phyloP scores from a whole-genome alignment of 75 land plant species.

The Selaginella tamariscina region DNA sequence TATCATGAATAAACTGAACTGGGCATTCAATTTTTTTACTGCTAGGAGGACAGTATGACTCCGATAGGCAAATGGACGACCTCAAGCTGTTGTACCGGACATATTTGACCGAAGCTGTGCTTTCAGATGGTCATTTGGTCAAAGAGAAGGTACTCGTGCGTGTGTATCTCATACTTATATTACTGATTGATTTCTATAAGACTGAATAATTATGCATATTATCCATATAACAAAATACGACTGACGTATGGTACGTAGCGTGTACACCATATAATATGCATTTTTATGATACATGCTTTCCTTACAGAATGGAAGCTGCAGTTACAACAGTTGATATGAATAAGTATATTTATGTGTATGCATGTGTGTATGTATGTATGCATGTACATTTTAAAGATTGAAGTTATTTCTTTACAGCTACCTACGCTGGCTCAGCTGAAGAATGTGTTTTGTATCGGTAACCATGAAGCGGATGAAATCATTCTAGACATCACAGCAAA shows the following conservation, averaged over 20 bases:
- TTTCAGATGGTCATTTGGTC: slow-evolving; percentile 53
- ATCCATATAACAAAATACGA: too few relatives aligned
- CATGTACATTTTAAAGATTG: neutral
- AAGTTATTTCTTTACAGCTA: slow-evolving; percentile 28
- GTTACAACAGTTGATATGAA: too few relatives aligned
- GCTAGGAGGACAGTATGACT: slow-evolving; percentile 76
- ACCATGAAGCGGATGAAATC: slow-evolving; percentile 63
- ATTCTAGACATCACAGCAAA: slow-evolving; percentile 63
- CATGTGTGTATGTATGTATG: too few relatives aligned
- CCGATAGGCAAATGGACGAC: slow-evolving; percentile 72
- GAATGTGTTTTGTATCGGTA: slow-evolving; percentile 82
- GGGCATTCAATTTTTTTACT: neutral
- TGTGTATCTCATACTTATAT: neutral
- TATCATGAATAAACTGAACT: neutral
- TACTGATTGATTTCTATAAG: too few relatives aligned
- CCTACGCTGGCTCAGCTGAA: slow-evolving; percentile 54
- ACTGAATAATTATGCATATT: too few relatives aligned
- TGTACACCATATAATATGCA: too few relatives aligned
- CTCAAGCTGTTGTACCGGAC: slow-evolving; percentile 72
- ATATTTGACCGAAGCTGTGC: slow-evolving; percentile 43
- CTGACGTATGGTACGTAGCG: too few relatives aligned
- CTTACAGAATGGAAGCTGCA: too few relatives aligned
- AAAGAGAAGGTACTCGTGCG: slow-evolving; percentile 44
- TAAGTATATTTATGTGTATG: too few relatives aligned
- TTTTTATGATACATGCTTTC: too few relatives aligned